These are phyloP conservation scores for Cardamine occulta DNA, from an alignment of 345 rosid species.

Conservation along the genomic window DNA sequence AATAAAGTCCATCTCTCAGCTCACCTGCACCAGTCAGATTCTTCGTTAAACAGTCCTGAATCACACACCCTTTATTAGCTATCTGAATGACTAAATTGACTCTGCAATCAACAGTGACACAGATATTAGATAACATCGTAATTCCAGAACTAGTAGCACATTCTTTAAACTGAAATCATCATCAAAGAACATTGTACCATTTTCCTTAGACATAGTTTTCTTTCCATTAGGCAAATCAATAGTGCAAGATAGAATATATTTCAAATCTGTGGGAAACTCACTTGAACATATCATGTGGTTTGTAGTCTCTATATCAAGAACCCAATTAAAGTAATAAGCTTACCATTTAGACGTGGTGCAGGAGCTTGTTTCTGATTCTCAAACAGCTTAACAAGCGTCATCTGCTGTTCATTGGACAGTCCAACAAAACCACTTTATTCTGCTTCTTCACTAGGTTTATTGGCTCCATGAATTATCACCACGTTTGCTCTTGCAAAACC, in stretches of 20 bases:
- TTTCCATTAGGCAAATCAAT: neutral
- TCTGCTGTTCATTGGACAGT: too few relatives aligned
- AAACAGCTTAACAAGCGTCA: too few relatives aligned
- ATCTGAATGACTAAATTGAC: neutral
- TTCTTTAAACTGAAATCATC: neutral
- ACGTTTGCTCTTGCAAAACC: too few relatives aligned
- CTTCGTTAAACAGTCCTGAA: constrained; percentile 39
- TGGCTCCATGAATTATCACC: too few relatives aligned
- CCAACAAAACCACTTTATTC: fast-evolving
- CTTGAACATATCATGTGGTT: neutral
- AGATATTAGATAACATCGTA: neutral
- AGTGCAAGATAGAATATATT: fast-evolving
- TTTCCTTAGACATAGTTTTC: neutral
- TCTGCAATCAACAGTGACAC: neutral
- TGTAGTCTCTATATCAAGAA: neutral
- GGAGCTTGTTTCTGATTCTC: too few relatives aligned
- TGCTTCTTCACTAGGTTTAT: too few relatives aligned
- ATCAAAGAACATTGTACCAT: neutral
- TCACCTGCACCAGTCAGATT: constrained; percentile 33
- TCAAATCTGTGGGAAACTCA: neutral
- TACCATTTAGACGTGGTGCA: neutral
- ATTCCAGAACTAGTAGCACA: constrained; percentile 6
- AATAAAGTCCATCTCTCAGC: neutral
- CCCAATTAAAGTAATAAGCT: neutral
- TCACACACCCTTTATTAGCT: constrained; percentile 7